Conservation (phyloP, 2,329 filamentous ascomycete species). For the Ilyonectria sp. region DNA sequence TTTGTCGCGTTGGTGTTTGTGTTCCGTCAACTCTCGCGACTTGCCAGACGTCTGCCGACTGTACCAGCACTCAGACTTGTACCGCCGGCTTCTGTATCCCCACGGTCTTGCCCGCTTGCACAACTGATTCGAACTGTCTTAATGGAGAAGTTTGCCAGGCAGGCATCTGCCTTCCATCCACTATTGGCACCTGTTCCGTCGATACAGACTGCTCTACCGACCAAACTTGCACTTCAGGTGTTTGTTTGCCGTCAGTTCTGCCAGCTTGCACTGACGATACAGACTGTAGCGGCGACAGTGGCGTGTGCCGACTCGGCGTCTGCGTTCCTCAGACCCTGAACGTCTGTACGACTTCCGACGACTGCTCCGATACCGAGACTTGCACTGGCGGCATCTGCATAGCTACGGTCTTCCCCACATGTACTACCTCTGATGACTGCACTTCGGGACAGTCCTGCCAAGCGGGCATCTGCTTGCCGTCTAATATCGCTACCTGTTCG, state of each 20-base stretch:
- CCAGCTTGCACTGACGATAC: conserved; percentile 10
- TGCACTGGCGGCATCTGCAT: conserved; percentile 20
- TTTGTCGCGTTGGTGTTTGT: conserved; percentile 14
- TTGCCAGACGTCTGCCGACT: not conserved
- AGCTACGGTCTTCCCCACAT: conserved; percentile 1
- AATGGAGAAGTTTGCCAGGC: conserved; percentile 1
- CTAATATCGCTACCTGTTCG: not conserved
- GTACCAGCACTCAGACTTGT: not conserved
- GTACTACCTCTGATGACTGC: not conserved
- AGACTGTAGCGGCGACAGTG: conserved; percentile 1
- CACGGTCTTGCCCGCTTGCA: conserved; percentile 12
- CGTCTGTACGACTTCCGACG: not conserved
- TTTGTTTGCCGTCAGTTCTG: conserved; percentile 10
- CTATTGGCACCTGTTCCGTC: not conserved
- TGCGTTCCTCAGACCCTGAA: conserved; percentile 16
- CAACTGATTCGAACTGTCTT: not conserved
- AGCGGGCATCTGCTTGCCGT: conserved; percentile 3
- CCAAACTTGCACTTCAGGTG: conserved; percentile 16
- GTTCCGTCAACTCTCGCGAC: not conserved
- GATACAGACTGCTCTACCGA: not conserved
- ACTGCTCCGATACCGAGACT: not conserved
- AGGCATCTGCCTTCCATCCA: conserved; percentile 5
- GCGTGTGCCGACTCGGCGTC: conserved; percentile 10
- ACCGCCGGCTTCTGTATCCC: conserved; percentile 11
- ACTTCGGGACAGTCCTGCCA: not conserved